Percentiles rank a stretch among this genome's conserved stretches.
Evolutionary conservation across 2,329 filamentous ascomycete genomes (phyloP).

Genomic region (Colletotrichum noveboracense): DNA sequence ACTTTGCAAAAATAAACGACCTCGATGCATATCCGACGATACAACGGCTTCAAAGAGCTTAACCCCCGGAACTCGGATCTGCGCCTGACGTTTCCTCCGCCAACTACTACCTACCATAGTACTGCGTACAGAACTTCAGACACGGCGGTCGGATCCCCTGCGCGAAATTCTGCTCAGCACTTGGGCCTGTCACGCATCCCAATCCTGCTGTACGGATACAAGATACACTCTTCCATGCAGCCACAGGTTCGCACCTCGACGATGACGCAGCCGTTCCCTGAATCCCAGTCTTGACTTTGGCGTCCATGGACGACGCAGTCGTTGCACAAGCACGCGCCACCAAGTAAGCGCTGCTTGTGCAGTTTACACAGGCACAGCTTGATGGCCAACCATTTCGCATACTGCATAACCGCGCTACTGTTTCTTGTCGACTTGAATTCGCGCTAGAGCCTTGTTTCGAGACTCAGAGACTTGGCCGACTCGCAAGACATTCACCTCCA

Average conservation of each 20-base stretch:
- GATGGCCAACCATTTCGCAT: background rate
- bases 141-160: slow-evolving; percentile 5
- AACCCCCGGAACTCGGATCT: background rate
- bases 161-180: slow-evolving; percentile 1
- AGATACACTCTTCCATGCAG: background rate
- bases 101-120: background rate
- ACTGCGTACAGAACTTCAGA: background rate
- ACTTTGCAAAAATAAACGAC: background rate
- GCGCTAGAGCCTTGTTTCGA: slow-evolving; percentile 20
- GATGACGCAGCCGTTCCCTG: background rate
- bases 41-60: background rate
- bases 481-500: background rate
- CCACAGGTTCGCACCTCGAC: background rate
- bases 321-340: background rate
- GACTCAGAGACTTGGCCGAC: background rate
- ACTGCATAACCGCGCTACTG: slow-evolving; percentile 16
- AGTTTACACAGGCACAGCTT: background rate
- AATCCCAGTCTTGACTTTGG: background rate
- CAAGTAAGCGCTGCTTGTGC: background rate
- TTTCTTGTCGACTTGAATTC: slow-evolving; percentile 3
- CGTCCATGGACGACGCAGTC: background rate
- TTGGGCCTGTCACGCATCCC: background rate
- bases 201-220: background rate
- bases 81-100: background rate
- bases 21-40: background rate